phyloP scores from a whole-genome alignment of 2,329 filamentous ascomycete genomes.

The Sporothrix brunneoviolacea region DNA sequence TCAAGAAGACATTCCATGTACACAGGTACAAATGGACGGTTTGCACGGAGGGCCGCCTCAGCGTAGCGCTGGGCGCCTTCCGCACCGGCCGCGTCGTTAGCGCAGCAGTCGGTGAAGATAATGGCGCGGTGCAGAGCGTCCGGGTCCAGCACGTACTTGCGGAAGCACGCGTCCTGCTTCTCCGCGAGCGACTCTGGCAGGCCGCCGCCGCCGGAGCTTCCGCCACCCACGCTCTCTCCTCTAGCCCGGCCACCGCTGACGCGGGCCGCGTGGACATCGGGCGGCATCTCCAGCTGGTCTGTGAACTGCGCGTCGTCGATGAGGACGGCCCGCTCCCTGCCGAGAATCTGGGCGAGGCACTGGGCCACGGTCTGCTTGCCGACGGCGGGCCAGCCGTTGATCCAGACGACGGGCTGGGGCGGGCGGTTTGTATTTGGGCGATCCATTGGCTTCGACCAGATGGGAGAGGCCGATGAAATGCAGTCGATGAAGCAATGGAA shows the following conservation, averaged over 20 bases:
- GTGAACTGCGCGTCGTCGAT: constrained; percentile 18
- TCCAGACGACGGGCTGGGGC: constrained; percentile 24
- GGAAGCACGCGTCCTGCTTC: constrained; percentile 21
- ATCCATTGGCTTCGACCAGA: no score
- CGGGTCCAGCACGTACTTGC: constrained; percentile 20
- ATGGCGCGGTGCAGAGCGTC: constrained; percentile 19
- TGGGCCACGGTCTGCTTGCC: constrained; percentile 29
- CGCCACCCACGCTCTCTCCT: background rate
- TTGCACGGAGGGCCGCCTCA: constrained; percentile 20
- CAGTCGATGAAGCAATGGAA: no score
- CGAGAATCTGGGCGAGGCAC: constrained; percentile 26
- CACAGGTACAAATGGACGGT: constrained; percentile 25
- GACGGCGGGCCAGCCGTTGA: constrained; percentile 30
- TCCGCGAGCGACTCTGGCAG: background rate
- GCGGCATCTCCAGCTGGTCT: constrained; percentile 13
- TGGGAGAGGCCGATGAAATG: no score
- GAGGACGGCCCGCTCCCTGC: constrained; percentile 26
- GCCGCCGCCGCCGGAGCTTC: background rate
- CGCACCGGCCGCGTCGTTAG: constrained; percentile 22
- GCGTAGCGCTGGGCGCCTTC: constrained; percentile 21
- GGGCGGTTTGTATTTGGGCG: background rate
- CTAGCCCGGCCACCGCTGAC: background rate
- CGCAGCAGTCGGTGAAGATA: constrained; percentile 25
- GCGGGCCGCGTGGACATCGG: constrained; percentile 6
- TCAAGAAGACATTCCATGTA: constrained; percentile 21